Percentiles rank a stretch among this genome's conserved stretches.
phyloP scores from a whole-genome alignment of 371 early-diverging fungal genomes.

The Dichotomocladium elegans region DNA sequence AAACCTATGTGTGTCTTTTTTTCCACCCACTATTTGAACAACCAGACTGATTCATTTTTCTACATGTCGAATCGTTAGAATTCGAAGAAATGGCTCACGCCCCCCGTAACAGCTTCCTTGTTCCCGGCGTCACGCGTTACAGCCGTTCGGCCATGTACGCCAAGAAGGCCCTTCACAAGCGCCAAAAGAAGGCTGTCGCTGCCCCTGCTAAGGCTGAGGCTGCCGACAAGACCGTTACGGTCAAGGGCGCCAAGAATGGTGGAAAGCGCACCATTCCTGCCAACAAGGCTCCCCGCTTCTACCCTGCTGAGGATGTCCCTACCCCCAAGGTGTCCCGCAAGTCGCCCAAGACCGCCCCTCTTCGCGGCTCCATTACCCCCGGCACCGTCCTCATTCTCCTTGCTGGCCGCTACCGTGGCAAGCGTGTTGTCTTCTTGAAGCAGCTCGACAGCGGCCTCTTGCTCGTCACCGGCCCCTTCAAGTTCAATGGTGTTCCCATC shows the following conservation, averaged over 20 bases:
- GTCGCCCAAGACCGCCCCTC: slow-evolving; percentile 66
- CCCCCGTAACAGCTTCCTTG: slow-evolving; percentile 76
- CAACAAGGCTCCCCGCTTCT: slow-evolving; percentile 76
- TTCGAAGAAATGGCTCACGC: slow-evolving; percentile 53
- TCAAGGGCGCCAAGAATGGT: slow-evolving; percentile 86
- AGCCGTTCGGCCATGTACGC: slow-evolving; percentile 79
- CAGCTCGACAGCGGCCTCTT: slow-evolving; percentile 93
- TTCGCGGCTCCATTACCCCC: slow-evolving; percentile 91
- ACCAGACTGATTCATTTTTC: background rate
- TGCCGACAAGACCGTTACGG: slow-evolving; percentile 67
- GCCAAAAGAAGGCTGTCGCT: slow-evolving; percentile 54
- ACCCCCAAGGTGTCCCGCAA: slow-evolving; percentile 82
- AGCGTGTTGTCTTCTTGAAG: slow-evolving; percentile 98
- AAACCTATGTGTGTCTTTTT: background rate
- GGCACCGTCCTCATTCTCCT: slow-evolving; percentile 97
- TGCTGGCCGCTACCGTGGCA: slow-evolving; percentile 96
- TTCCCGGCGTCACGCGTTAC: slow-evolving; percentile 79
- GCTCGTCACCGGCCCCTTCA: slow-evolving; percentile 96
- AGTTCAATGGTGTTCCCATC: slow-evolving; percentile 97
- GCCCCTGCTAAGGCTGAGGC: slow-evolving; percentile 50
- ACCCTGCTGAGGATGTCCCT: slow-evolving; percentile 84
- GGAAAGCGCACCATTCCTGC: slow-evolving; percentile 71
- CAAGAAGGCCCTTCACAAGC: slow-evolving; percentile 86
- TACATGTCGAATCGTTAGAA: slow-evolving; percentile 1
- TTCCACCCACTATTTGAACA: background rate